Percentiles rank a stretch among this genome's conserved stretches.
phyloP scores from a whole-genome alignment of 768 basidiomycete species.

The Gyrodon lividus region DNA sequence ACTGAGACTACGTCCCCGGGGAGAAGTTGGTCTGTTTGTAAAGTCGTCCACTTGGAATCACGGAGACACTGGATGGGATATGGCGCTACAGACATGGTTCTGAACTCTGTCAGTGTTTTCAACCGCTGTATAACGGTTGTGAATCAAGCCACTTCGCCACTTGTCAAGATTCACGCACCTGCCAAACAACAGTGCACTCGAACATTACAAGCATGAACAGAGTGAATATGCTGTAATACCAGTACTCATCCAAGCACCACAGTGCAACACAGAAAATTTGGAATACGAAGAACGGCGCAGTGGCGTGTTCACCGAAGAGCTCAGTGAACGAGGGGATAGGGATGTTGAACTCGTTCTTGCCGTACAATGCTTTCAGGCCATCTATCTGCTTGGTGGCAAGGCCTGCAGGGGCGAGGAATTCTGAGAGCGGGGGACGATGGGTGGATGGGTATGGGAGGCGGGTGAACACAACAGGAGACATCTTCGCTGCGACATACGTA shows the following conservation, averaged over 20 bases:
- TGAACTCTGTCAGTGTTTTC: conserved; percentile 88
- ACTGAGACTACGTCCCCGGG: conserved; percentile 90
- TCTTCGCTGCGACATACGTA: conserved; percentile 74
- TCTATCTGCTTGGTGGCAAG: conserved; percentile 50
- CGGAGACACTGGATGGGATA: conserved; percentile 84
- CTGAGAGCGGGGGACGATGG: conserved; percentile 59
- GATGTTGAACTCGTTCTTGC: conserved; percentile 94
- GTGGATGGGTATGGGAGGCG: conserved; percentile 89
- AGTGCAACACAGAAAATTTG: conserved; percentile 97
- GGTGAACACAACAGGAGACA: conserved; percentile 60
- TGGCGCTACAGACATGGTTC: conserved; percentile 93
- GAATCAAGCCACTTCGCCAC: neutral
- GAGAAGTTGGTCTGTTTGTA: conserved; percentile 84
- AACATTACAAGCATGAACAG: conserved; percentile 98
- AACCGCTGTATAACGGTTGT: conserved; percentile 60
- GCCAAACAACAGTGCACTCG: conserved; percentile 98
- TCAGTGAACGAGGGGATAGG: conserved; percentile 93
- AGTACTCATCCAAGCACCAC: conserved; percentile 98
- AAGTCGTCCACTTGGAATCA: conserved; percentile 72
- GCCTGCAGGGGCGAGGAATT: conserved; percentile 61
- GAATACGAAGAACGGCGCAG: conserved; percentile 99
- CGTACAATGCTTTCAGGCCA: conserved; percentile 65
- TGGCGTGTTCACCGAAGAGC: conserved; percentile 93
- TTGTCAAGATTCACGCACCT: conserved; percentile 51
- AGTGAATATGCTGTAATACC: conserved; percentile 98